Evolutionary conservation across 257 asterid genomes (phyloP).

Genomic region (Nicotiana undulata): DNA sequence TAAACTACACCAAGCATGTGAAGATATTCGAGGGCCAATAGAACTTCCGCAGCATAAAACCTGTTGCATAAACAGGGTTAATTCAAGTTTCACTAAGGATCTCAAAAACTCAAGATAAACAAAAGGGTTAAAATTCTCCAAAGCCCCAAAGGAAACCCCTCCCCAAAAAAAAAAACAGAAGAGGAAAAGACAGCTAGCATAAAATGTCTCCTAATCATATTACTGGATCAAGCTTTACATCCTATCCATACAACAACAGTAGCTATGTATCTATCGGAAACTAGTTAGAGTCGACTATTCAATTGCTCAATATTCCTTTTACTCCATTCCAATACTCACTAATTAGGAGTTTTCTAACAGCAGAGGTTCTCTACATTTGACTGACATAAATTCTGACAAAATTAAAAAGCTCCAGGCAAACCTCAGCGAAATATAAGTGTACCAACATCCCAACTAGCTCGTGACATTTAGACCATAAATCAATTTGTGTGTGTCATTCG

Average conservation of each 20-base stretch:
- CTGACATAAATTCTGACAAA: not conserved
- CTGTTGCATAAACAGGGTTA: constrained; percentile 10
- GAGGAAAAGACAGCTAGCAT: not conserved
- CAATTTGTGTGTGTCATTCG: not conserved
- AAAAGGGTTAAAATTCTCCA: not conserved
- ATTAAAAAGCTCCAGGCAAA: not conserved
- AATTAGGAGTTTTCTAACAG: not conserved
- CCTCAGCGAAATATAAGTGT: not conserved
- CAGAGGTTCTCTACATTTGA: not conserved
- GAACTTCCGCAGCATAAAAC: constrained; percentile 33
- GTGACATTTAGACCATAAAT: not conserved
- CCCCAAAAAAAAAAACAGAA: not conserved
- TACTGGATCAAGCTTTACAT: not conserved
- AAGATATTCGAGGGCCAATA: constrained; percentile 30
- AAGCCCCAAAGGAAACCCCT: not conserved
- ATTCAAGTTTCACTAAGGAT: not conserved
- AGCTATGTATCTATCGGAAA: not conserved
- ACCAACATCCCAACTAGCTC: not conserved
- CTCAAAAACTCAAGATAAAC: not conserved
- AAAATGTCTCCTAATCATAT: not conserved
- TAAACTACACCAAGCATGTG: constrained; percentile 34
- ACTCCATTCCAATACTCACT: not conserved
- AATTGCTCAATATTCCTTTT: not conserved
- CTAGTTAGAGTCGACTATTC: not conserved
- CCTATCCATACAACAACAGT: not conserved